These are phyloP conservation scores for Aquanectria penicillioides DNA, from an alignment of 2,329 filamentous ascomycete genomes.

Conservation along the genomic window DNA sequence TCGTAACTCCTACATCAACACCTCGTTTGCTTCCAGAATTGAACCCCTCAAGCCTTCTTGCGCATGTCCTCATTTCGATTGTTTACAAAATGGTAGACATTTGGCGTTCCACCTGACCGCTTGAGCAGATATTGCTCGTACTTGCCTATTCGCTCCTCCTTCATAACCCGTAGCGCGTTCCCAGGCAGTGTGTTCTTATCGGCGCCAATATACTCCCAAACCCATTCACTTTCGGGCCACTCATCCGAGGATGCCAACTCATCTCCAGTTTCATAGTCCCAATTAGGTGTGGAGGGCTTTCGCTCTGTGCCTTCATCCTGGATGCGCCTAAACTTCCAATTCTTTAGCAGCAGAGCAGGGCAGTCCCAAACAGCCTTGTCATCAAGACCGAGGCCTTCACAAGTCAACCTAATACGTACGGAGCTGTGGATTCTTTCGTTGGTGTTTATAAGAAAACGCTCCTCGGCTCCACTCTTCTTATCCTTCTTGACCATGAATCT, in stretches of 20 bases:
- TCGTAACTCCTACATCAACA: too few species aligned
- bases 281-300: constrained; percentile 45
- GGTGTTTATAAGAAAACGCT: constrained; percentile 58
- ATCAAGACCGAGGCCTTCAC: constrained; percentile 60
- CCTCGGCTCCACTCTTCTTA: constrained; percentile 47
- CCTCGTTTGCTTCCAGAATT: not conserved
- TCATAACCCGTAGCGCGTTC: constrained; percentile 54
- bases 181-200: constrained; percentile 52
- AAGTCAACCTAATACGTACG: constrained; percentile 62
- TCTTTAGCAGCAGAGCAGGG: constrained; percentile 52
- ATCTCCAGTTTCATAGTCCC: constrained; percentile 43
- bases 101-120: constrained; percentile 55
- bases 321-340: constrained; percentile 56
- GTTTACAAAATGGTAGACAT: constrained; percentile 55
- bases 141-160: constrained; percentile 64
- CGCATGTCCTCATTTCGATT: constrained; percentile 7
- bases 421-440: constrained; percentile 66
- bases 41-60: not conserved
- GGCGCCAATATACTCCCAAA: constrained; percentile 63
- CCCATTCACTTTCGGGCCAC: constrained; percentile 54
- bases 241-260: constrained; percentile 38
- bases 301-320: constrained; percentile 47
- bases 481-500: constrained; percentile 58
- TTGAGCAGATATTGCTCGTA: constrained; percentile 61
- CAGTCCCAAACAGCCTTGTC: constrained; percentile 60